A percentile compares a stretch with the other conserved stretches of the same genome.
Evolutionary conservation across 306 rosid species (phyloP).

Genomic region (Castanea sativa): DNA sequence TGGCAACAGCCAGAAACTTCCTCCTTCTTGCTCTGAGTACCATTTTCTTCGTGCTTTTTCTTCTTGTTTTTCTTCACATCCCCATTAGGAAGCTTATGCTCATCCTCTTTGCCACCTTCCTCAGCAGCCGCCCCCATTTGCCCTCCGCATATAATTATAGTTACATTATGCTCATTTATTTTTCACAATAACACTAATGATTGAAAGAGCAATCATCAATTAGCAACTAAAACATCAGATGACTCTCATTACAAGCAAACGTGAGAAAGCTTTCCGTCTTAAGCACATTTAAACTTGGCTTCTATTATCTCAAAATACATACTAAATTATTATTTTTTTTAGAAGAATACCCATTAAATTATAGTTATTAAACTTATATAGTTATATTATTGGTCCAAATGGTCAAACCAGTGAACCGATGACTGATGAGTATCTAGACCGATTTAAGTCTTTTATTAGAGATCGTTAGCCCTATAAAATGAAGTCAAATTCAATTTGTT

Average conservation of each 20-base stretch:
- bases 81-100: conserved; percentile 32
- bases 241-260: background rate
- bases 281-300: no score
- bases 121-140: conserved; percentile 42
- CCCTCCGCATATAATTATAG: conserved; percentile 36
- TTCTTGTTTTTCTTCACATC: conserved; percentile 24
- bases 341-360: no score
- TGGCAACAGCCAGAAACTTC: conserved; percentile 49
- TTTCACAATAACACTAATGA: background rate
- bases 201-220: background rate
- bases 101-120: conserved; percentile 27
- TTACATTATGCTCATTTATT: background rate
- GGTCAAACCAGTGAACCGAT: no score
- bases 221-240: background rate
- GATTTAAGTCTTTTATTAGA: no score
- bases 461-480: no score
- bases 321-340: no score
- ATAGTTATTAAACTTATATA: no score
- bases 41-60: conserved; percentile 24
- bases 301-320: no score
- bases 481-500: no score
- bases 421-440: no score
- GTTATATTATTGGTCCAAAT: no score
- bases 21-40: conserved; percentile 25
- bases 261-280: background rate